These are phyloP conservation scores for Tremellales sp. DNA, from an alignment of 1,284 basidiomycete species.

Conservation along the genomic window DNA sequence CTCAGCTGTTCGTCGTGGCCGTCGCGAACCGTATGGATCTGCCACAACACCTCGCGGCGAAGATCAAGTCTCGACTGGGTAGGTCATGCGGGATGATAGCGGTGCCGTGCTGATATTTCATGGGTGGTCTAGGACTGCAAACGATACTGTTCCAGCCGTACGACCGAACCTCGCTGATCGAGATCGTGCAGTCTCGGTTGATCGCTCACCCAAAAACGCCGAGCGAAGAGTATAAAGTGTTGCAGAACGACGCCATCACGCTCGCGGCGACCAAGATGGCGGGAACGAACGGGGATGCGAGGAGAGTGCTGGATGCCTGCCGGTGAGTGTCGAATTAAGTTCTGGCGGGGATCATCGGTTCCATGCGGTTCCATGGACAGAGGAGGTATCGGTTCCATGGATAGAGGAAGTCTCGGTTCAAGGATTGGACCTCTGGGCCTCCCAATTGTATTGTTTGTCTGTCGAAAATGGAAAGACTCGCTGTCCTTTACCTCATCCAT, in stretches of 20 bases:
- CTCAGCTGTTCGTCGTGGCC: constrained; percentile 88
- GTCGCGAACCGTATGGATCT: constrained; percentile 99
- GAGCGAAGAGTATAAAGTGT: constrained; percentile 60
- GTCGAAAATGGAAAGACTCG: too few species aligned
- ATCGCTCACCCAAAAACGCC: constrained; percentile 52
- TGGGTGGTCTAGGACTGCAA: constrained; percentile 67
- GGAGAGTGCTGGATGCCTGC: constrained; percentile 90
- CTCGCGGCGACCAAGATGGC: constrained; percentile 89
- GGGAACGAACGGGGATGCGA: constrained; percentile 89
- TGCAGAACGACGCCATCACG: constrained; percentile 69
- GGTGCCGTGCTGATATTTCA: not conserved
- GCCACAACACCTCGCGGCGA: constrained; percentile 87
- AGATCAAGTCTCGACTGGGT: constrained; percentile 90
- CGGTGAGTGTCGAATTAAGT: constrained; percentile 51
- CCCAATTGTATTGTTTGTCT: too few species aligned
- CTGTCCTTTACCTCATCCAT: constrained; percentile 2
- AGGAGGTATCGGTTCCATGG: too few species aligned
- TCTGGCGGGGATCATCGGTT: not conserved
- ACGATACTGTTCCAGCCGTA: constrained; percentile 96
- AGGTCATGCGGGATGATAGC: constrained; percentile 22
- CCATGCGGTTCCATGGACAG: too few species aligned
- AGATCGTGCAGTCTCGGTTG: constrained; percentile 81
- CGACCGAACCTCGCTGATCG: constrained; percentile 69
- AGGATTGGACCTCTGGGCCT: too few species aligned
- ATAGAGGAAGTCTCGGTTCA: too few species aligned